A percentile compares a stretch with the other conserved stretches of the same genome.
These are phyloP conservation scores for Tylopilus rubrobrunneus DNA, from an alignment of 768 basidiomycete species.

Conservation along the genomic window DNA sequence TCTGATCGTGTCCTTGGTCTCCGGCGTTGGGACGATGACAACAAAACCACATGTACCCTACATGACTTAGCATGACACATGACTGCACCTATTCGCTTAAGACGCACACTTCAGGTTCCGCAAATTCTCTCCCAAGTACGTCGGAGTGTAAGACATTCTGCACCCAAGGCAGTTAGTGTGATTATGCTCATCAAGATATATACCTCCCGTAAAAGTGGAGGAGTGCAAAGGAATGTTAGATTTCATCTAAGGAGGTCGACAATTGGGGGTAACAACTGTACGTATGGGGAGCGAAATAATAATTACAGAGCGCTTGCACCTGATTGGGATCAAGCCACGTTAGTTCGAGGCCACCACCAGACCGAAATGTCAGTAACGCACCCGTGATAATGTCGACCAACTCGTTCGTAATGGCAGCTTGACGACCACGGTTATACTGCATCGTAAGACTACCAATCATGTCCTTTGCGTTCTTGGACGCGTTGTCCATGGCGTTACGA, in stretches of 20 bases:
- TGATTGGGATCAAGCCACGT: slow-evolving; percentile 13
- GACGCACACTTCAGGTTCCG: background rate
- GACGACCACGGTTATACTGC: slow-evolving; percentile 98
- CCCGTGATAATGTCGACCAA: slow-evolving; percentile 90
- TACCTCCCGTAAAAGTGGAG: background rate
- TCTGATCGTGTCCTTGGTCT: slow-evolving; percentile 28
- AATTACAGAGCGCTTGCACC: slow-evolving; percentile 48
- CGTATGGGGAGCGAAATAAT: slow-evolving; percentile 10
- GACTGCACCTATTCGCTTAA: slow-evolving; percentile 11
- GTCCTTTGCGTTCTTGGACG: slow-evolving; percentile 95
- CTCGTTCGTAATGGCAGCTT: slow-evolving; percentile 97
- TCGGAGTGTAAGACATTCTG: no score
- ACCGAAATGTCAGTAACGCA: slow-evolving; percentile 30
- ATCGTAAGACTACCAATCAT: slow-evolving; percentile 87
- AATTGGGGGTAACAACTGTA: slow-evolving; percentile 11
- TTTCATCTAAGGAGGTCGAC: slow-evolving; percentile 20
- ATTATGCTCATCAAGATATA: background rate
- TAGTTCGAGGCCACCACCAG: background rate
- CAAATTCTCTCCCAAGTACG: background rate
- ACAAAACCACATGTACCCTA: slow-evolving; percentile 40
- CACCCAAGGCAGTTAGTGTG: background rate
- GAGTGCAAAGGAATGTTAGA: slow-evolving; percentile 16
- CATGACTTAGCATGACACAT: slow-evolving; percentile 30
- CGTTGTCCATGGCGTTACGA: slow-evolving; percentile 99
- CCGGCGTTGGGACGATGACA: slow-evolving; percentile 14